A percentile compares a stretch with the other conserved stretches of the same genome.
These are phyloP conservation scores for Trichoderma sp. DNA, from an alignment of 2,329 filamentous ascomycete species.

Conservation along the genomic window DNA sequence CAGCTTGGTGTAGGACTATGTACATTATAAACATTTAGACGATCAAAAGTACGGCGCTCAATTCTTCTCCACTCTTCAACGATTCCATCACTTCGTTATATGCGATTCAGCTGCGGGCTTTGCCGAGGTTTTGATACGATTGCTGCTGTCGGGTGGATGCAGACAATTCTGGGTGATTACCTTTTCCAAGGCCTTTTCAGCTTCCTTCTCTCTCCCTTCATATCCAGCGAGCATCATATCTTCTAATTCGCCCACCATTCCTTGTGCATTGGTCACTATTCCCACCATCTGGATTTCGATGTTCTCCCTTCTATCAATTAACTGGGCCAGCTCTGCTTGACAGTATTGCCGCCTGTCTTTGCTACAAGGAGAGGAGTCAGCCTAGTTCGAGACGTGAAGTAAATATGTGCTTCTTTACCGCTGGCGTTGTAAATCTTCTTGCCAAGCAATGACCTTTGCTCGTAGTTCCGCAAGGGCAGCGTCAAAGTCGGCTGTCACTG, in stretches of 20 bases:
- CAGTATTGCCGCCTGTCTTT: slow-evolving; percentile 28
- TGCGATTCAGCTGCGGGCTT: not conserved
- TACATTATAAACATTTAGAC: slow-evolving; percentile 35
- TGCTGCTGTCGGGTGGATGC: not conserved
- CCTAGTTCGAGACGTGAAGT: not conserved
- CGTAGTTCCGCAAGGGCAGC: slow-evolving; percentile 36
- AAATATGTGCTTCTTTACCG: slow-evolving; percentile 30
- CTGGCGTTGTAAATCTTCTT: slow-evolving; percentile 34
- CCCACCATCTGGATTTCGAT: slow-evolving; percentile 39
- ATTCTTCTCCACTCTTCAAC: slow-evolving; percentile 16
- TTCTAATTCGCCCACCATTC: slow-evolving; percentile 35
- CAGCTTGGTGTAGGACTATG: slow-evolving; percentile 27
- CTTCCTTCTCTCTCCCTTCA: slow-evolving; percentile 36
- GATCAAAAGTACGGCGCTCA: slow-evolving; percentile 32
- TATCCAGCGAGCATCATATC: slow-evolving; percentile 40
- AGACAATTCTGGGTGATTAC: not conserved
- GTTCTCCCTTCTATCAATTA: slow-evolving; percentile 34
- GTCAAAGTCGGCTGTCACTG: slow-evolving; percentile 34
- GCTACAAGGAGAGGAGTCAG: slow-evolving; percentile 28
- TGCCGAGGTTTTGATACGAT: not conserved
- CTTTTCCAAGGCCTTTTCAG: slow-evolving; percentile 24
- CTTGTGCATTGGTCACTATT: slow-evolving; percentile 33
- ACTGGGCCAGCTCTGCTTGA: slow-evolving; percentile 32
- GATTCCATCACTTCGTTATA: not conserved
- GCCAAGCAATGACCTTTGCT: slow-evolving; percentile 32